Percentiles rank a stretch among this genome's conserved stretches.
Evolutionary conservation across 2,329 filamentous ascomycete species (phyloP).

Genomic region (Hypoxylon sp.): DNA sequence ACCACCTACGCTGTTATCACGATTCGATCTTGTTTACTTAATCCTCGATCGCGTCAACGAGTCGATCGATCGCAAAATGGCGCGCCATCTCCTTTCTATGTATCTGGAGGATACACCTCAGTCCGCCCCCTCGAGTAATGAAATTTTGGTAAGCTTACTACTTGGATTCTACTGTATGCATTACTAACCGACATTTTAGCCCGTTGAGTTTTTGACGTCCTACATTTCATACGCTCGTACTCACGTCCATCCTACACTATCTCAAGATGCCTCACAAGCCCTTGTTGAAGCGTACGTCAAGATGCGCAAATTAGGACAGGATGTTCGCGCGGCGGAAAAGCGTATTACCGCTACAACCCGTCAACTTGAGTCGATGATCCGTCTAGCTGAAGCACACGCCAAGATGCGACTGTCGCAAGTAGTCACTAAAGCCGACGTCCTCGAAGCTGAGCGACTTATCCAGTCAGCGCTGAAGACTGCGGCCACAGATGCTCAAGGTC

Average conservation of each 20-base stretch:
- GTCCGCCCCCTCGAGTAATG: conserved; percentile 79
- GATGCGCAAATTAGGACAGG: conserved; percentile 93
- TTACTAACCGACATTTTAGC: conserved; percentile 64
- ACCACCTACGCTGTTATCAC: conserved; percentile 91
- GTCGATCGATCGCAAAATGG: conserved; percentile 86
- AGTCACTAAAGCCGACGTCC: conserved; percentile 86
- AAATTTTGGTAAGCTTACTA: conserved; percentile 79
- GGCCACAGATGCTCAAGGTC: conserved; percentile 91
- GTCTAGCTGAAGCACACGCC: conserved; percentile 93
- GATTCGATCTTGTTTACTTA: conserved; percentile 97
- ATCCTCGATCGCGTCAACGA: conserved; percentile 96
- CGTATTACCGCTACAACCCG: conserved; percentile 97
- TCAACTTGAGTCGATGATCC: conserved; percentile 98
- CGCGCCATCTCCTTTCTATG: conserved; percentile 94
- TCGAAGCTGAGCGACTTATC: conserved; percentile 92
- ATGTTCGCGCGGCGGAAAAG: conserved; percentile 89
- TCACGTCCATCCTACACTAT: conserved; percentile 86
- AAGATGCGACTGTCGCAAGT: conserved; percentile 90
- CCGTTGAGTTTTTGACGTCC: conserved; percentile 93
- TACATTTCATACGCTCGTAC: conserved; percentile 97
- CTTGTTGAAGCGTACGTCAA: conserved; percentile 90
- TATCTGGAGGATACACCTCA: conserved; percentile 96
- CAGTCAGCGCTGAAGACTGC: conserved; percentile 95
- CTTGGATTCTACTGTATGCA: neutral
- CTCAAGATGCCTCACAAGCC: conserved; percentile 83